These are phyloP conservation scores for Asterionellopsis glacialis DNA, from an alignment of 108 stramenopile genomes.

Conservation along the genomic window DNA sequence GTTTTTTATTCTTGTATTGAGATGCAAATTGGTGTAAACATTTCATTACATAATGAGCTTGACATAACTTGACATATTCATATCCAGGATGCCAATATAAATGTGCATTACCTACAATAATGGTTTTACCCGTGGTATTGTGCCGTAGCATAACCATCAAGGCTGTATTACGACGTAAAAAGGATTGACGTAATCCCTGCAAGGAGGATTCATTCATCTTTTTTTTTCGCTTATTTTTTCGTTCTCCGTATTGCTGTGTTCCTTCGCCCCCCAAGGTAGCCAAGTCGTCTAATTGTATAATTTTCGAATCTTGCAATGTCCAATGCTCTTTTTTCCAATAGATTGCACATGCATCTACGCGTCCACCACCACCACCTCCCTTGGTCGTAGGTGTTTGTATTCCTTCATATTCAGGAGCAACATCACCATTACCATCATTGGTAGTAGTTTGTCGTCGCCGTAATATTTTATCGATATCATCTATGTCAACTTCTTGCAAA, in stretches of 20 bases:
- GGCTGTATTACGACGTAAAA: conserved; percentile 69
- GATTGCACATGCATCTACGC: conserved; percentile 70
- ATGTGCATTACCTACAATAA: conserved; percentile 69
- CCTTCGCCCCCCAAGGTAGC: conserved; percentile 41
- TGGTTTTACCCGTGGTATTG: conserved; percentile 8
- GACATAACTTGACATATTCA: conserved; percentile 80
- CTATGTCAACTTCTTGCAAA: conserved; percentile 77
- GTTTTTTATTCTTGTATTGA: no score
- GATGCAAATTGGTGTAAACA: conserved; percentile 28
- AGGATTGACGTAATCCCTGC: conserved; percentile 52
- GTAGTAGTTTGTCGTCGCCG: neutral
- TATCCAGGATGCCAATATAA: conserved; percentile 84
- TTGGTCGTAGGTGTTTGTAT: conserved; percentile 34
- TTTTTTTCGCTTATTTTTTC: neutral
- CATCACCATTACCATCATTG: conserved; percentile 14
- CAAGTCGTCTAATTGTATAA: conserved; percentile 75
- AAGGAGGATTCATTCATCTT: conserved; percentile 9
- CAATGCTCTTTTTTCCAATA: conserved; percentile 43
- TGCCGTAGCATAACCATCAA: conserved; percentile 50
- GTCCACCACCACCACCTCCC: conserved; percentile 37
- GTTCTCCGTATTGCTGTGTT: neutral
- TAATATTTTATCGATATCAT: conserved; percentile 21
- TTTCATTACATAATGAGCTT: conserved; percentile 54
- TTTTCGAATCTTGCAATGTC: conserved; percentile 28
- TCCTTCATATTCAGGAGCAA: conserved; percentile 48